Evolutionary conservation across 345 rosid species (phyloP), one percentile per base, ranked within the genome.

Genomic region (thale cress (Arabidopsis thaliana)): DNA sequence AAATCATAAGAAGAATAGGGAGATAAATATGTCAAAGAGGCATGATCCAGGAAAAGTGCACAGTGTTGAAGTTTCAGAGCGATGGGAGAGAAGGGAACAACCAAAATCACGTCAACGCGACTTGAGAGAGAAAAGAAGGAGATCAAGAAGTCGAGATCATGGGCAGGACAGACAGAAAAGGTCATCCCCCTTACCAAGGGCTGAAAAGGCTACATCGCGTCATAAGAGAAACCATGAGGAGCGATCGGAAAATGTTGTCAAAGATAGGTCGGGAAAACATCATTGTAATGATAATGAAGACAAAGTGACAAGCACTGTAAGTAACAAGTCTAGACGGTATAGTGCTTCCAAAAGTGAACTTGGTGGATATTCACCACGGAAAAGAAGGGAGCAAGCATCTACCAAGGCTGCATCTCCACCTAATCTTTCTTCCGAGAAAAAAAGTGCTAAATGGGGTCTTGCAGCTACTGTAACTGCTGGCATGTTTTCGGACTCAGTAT

Each of bases 351-450:
- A 73, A 25, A 90, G 97, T 79, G 88, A 97, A 57, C 90, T 95
- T 72, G 97, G 97, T 76, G 97, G 97, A 67, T 92, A 92, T 83
- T 92, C 97, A 13, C 97, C 99, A 20, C 87, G 96, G 79, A 92
- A 89, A 84, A 90, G 96, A 75, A 95, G 85, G 82, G 81, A 81
- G 45, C 88, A 87, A 61, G 80, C 82, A 41, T 82, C 86, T 79
- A 74, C 59, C 76, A 89, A 84, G 87, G 87, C 88, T 60, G 88
- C 88, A 66, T 87, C 97, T 34, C 97, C 93, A 38, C 42, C 81
- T 65, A 87, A 81, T 73, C 85, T 74, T 53, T 84, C 93, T 11
- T 87, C 91, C 6, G 96, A 88, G 82, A 89, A 87, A 81, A 89
- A 83, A 84, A 58, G 59, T 78, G 97, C 87, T 55, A 91, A 86